Conservation (phyloP, 805 yeast species). For the Metschnikowia noctiluminum region DNA sequence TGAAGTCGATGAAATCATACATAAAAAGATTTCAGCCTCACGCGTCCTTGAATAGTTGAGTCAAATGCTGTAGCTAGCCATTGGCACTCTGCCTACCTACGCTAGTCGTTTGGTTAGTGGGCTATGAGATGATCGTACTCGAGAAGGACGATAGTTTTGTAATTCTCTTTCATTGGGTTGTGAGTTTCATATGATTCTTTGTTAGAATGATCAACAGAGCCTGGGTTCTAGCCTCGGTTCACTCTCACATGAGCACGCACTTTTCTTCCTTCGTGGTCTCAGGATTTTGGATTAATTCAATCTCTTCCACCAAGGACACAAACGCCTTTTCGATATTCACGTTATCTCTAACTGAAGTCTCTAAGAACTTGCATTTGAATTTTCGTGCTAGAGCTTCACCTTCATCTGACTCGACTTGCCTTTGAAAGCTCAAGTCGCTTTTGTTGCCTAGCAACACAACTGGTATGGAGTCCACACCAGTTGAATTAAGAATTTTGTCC, state of each 20-base stretch:
- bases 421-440: conserved; percentile 18
- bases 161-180: background rate
- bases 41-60: too few species aligned
- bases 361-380: conserved; percentile 45
- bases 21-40: too few species aligned
- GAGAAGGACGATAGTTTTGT: too few species aligned
- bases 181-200: too few species aligned
- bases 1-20: too few species aligned
- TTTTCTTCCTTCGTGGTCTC: conserved; percentile 44
- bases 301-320: conserved; percentile 52
- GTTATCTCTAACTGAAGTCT: conserved; percentile 48
- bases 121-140: too few species aligned
- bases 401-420: conserved; percentile 22
- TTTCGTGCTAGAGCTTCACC: conserved; percentile 40
- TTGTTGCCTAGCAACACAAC: conserved; percentile 36
- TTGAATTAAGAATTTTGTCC: conserved; percentile 75
- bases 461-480: conserved; percentile 48
- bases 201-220: too few species aligned
- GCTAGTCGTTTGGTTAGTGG: too few species aligned
- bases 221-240: background rate
- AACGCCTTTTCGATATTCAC: conserved; percentile 51
- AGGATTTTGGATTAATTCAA: conserved; percentile 62
- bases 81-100: too few species aligned
- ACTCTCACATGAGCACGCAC: conserved; percentile 44
- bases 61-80: too few species aligned